A percentile compares a stretch with the other conserved stretches of the same genome.
These are phyloP conservation scores for Apiotrichum brassicae DNA, from an alignment of 1,284 basidiomycete species.

Conservation along the genomic window DNA sequence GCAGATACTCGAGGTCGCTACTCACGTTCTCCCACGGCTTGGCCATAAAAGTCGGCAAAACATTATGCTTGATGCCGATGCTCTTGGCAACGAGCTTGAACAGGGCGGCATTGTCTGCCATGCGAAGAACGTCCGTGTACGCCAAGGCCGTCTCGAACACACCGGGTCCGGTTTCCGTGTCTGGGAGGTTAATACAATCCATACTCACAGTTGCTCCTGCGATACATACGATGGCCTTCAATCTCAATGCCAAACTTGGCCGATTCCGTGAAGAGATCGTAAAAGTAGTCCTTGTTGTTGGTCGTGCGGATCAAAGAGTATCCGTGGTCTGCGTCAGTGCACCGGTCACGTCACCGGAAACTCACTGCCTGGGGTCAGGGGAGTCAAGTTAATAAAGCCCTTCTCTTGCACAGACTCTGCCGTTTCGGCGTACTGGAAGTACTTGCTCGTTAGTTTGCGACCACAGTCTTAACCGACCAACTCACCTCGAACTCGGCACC, in stretches of 20 bases:
- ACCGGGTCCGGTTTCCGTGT: conserved; percentile 88
- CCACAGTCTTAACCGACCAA: not conserved
- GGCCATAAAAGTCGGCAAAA: conserved; percentile 96
- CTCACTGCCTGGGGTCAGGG: conserved; percentile 86
- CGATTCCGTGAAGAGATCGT: conserved; percentile 75
- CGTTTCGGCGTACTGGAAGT: conserved; percentile 93
- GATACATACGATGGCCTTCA: conserved; percentile 79
- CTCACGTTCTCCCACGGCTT: conserved; percentile 87
- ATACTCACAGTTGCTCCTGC: not conserved
- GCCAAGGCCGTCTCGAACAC: conserved; percentile 92
- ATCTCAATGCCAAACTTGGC: conserved; percentile 68
- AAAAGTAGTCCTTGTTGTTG: conserved; percentile 83
- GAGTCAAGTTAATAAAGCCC: conserved; percentile 63
- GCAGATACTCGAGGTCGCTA: conserved; percentile 7
- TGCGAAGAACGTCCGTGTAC: conserved; percentile 72
- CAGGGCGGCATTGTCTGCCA: conserved; percentile 90
- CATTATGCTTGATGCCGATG: conserved; percentile 76
- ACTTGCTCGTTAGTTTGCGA: conserved; percentile 51
- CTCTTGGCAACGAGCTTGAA: conserved; percentile 93
- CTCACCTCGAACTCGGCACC: conserved; percentile 86
- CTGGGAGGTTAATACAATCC: conserved; percentile 47
- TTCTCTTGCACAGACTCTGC: conserved; percentile 69
- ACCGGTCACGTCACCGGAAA: conserved; percentile 14
- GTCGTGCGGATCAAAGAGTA: conserved; percentile 84
- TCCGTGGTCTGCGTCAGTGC: conserved; percentile 65